Percentiles rank a stretch among this genome's conserved stretches.
Evolutionary conservation across 805 yeast genomes (phyloP).

Genomic region (Ogataea wickerhamii): DNA sequence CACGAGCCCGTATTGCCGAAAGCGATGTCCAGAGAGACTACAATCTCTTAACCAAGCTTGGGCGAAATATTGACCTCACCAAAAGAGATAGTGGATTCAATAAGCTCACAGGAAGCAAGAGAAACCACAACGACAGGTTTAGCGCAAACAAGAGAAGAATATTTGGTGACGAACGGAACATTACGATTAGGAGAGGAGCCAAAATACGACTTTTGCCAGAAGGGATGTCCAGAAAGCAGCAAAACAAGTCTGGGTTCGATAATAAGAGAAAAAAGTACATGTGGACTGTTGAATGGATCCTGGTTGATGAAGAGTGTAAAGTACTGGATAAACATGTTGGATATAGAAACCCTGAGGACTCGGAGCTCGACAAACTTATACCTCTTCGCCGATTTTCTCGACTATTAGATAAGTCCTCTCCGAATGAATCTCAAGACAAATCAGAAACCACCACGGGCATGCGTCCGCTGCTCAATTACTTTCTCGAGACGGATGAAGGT

Average conservation of each 20-base stretch:
- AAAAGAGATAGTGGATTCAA: slow-evolving; percentile 50
- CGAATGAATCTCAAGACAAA: not conserved
- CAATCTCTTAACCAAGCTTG: slow-evolving; percentile 60
- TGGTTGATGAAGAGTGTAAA: slow-evolving; percentile 30
- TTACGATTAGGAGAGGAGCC: slow-evolving; percentile 59
- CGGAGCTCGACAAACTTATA: slow-evolving; percentile 35
- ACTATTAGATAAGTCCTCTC: slow-evolving; percentile 30
- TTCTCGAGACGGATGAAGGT: slow-evolving; percentile 7
- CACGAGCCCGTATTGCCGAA: slow-evolving; percentile 43
- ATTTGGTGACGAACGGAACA: slow-evolving; percentile 17
- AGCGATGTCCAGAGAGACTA: slow-evolving; percentile 76
- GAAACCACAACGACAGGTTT: slow-evolving; percentile 17
- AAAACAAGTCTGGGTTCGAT: slow-evolving; percentile 71
- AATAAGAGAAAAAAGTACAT: slow-evolving; percentile 53
- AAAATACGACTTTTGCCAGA: slow-evolving; percentile 57
- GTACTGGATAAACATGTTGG: slow-evolving; percentile 27
- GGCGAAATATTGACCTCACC: slow-evolving; percentile 57
- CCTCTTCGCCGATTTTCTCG: slow-evolving; percentile 36
- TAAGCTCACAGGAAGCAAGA: slow-evolving; percentile 33
- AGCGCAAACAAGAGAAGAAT: slow-evolving; percentile 28
- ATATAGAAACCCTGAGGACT: slow-evolving; percentile 39
- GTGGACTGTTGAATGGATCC: slow-evolving; percentile 80
- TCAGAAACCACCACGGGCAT: not conserved
- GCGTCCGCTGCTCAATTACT: slow-evolving; percentile 11
- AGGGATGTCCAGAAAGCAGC: slow-evolving; percentile 67